Percentiles rank a stretch among this genome's conserved stretches.
Conservation (phyloP, 2,329 filamentous ascomycete genomes). For the Xylaria sp. region DNA sequence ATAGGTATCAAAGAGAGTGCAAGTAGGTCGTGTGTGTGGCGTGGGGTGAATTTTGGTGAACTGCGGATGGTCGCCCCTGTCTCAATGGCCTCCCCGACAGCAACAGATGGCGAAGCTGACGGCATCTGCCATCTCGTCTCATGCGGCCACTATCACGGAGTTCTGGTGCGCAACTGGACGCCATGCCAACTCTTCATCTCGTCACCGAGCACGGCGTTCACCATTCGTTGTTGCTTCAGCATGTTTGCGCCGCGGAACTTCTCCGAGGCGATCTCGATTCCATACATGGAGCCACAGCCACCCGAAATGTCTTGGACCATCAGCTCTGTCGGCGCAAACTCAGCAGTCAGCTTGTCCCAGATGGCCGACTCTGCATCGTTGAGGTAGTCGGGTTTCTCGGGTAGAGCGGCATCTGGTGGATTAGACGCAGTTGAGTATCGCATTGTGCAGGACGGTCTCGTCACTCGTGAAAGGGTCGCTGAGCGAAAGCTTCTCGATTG, state of each 20-base stretch:
- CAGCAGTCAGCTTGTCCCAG: constrained; percentile 62
- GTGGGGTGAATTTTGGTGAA: constrained; percentile 17
- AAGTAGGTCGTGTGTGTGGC: neutral
- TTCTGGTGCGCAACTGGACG: constrained; percentile 79
- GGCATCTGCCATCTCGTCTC: neutral
- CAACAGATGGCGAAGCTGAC: neutral
- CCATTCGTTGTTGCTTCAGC: constrained; percentile 84
- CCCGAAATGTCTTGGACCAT: constrained; percentile 83
- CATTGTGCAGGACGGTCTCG: constrained; percentile 13
- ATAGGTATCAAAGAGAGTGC: neutral
- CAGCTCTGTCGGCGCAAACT: constrained; percentile 62
- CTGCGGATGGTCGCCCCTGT: neutral
- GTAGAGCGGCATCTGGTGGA: constrained; percentile 36
- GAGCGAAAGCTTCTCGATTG: constrained; percentile 25
- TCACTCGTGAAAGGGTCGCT: neutral
- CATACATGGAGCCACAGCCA: constrained; percentile 89
- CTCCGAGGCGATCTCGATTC: constrained; percentile 78
- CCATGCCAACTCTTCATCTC: constrained; percentile 86
- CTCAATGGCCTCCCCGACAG: neutral
- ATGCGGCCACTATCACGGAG: constrained; percentile 49
- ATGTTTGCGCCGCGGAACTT: constrained; percentile 76
- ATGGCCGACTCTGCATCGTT: constrained; percentile 67
- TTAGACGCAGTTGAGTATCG: constrained; percentile 47
- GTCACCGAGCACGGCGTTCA: constrained; percentile 78
- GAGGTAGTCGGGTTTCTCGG: constrained; percentile 61